Conservation (phyloP, 805 yeast species). For the Metschnikowia peoriensis region DNA sequence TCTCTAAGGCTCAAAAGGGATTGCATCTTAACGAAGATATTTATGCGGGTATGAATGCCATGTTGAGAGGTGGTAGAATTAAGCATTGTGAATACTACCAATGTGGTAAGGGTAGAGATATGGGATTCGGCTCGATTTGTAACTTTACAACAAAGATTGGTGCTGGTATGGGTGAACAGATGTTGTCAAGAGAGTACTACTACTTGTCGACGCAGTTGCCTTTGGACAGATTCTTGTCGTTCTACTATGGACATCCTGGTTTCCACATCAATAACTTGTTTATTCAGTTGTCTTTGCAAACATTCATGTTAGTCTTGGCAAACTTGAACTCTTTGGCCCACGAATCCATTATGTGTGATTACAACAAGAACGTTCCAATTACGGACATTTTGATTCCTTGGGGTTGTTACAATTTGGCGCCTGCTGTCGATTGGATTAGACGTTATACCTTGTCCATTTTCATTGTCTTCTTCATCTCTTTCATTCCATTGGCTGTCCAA, state of each 20-base stretch:
- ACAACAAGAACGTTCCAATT: slow-evolving; percentile 54
- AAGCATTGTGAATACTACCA: slow-evolving; percentile 82
- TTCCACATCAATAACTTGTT: slow-evolving; percentile 78
- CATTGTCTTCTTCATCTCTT: slow-evolving; percentile 70
- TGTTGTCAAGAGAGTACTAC: slow-evolving; percentile 78
- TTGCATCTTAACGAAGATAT: slow-evolving; percentile 82
- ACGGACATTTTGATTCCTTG: slow-evolving; percentile 61
- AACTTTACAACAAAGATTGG: slow-evolving; percentile 84
- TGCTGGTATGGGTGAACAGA: slow-evolving; percentile 89
- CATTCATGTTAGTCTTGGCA: slow-evolving; percentile 55
- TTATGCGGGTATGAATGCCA: slow-evolving; percentile 81
- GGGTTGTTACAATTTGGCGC: slow-evolving; percentile 71
- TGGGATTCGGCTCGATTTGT: slow-evolving; percentile 79
- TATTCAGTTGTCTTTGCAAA: slow-evolving; percentile 59
- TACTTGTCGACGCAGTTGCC: slow-evolving; percentile 77
- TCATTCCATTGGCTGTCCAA: slow-evolving; percentile 73
- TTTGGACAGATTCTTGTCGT: slow-evolving; percentile 72
- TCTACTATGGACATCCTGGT: slow-evolving; percentile 85
- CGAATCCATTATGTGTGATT: slow-evolving; percentile 60
- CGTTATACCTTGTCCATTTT: slow-evolving; percentile 72
- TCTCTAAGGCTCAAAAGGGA: slow-evolving; percentile 81
- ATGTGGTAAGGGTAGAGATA: slow-evolving; percentile 85
- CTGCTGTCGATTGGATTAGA: slow-evolving; percentile 72
- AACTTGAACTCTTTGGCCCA: slow-evolving; percentile 64
- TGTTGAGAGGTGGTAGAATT: slow-evolving; percentile 77